phyloP scores from a whole-genome alignment of 148 eudicot genomes.

The Cornus kousa region DNA sequence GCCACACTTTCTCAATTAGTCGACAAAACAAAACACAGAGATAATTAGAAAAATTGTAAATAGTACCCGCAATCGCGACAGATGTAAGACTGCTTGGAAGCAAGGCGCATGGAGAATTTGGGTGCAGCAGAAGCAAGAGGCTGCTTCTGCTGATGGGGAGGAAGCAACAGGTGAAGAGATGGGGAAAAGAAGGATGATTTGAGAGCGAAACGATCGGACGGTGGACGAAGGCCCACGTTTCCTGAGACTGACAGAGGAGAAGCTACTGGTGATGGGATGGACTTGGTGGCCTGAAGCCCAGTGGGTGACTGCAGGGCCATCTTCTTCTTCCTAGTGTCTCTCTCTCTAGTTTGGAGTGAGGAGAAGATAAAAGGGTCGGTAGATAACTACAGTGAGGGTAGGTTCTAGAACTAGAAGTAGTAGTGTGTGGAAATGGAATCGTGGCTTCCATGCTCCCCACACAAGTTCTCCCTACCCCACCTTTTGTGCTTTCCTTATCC shows the following conservation, averaged over 20 bases:
- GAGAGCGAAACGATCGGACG: constrained; percentile 41
- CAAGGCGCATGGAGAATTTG: constrained; percentile 75
- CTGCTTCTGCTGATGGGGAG: constrained; percentile 9
- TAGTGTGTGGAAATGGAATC: constrained; percentile 17
- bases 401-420: constrained; percentile 4
- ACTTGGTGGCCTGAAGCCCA: constrained; percentile 11
- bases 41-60: background rate
- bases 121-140: constrained; percentile 31
- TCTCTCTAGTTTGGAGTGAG: background rate
- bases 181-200: constrained; percentile 57
- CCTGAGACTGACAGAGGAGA: constrained; percentile 33
- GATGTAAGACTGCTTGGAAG: constrained; percentile 81
- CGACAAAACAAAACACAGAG: too few relatives aligned
- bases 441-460: constrained; percentile 55
- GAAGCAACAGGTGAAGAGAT: constrained; percentile 40
- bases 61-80: constrained; percentile 94
- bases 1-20: too few relatives aligned
- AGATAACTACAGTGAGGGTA: background rate
- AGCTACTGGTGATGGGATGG: constrained; percentile 19
- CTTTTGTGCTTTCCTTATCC: constrained; percentile 25
- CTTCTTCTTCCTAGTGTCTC: background rate
- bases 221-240: constrained; percentile 39
- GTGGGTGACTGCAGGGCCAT: constrained; percentile 37
- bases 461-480: constrained; percentile 14
- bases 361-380: constrained; percentile 9